Evolutionary conservation across 148 eudicot genomes (phyloP), one percentile per base, ranked within the genome.

Genomic region (Diospyros kaki): DNA sequence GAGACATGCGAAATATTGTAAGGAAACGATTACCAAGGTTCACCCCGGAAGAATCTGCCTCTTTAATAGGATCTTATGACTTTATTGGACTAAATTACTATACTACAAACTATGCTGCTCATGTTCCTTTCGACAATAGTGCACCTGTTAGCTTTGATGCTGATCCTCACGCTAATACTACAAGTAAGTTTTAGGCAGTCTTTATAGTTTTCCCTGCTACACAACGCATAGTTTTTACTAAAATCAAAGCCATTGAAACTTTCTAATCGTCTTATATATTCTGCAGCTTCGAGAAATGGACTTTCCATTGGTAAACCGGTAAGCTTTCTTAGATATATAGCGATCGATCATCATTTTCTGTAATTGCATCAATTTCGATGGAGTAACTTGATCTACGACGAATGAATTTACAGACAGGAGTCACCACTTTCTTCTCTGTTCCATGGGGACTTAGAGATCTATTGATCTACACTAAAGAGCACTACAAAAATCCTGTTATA

Each of bases 401-500:
- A 28, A 6, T 38, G 38, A 2, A 28, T 28, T 28, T 28, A 0
- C 28, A 28, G 28, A 28, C 28, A 28, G 28, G 28, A 28, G 28
- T 28, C 28, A 28, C 28, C 28, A 28, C 28, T 28, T 28, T 28
- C 28, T 28, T 28, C 28, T 28, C 28, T 63, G 9, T 39, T 5
- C 43, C 45, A 15, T 50, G 59, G 68, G 78, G 78, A 76, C 53
- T 76, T 38, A 4, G 40, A 6, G 78, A 76, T 7, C 68, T 76
- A 5, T 54, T 76, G 4, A 10, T 68, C 58, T 68, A 76, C 67
- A 76, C 73, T 46, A 76, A 76, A 39, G 58, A 76, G 28, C 68
- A 68, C 55, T 76, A 76, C 70, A 76, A 76, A 39, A 46, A 76
- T 68, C 78, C 78, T 6, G 48, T 10, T 38, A 68, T 76, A 58